Base-by-base conservation (phyloP, 1,284 basidiomycete species). In the Sparassis latifolia region DNA sequence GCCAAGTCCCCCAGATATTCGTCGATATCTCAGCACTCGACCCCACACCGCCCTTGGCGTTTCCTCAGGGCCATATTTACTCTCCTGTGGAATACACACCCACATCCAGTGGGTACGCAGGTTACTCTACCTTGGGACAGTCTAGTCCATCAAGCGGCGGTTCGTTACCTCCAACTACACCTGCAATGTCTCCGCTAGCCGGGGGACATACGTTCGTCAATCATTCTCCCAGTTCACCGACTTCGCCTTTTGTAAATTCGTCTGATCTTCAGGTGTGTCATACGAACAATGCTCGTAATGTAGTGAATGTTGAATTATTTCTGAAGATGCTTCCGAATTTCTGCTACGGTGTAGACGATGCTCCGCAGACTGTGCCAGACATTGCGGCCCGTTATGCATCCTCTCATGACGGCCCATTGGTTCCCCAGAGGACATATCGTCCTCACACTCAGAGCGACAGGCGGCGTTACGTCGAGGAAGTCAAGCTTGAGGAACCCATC, bases 391-490 rank as follows among this genome's bases (percentile, higher is more conserved):
- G 29, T 4, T 53, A 30, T 7, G 41, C 53, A 2, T 49, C 52
- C 43, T 58, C 62, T 4, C 42, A 43, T 29, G 52, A 48, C 28
- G 60, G 63, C 1, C 52, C 46, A 4, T 49, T 68, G 29, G 64
- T 89, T 9, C 84, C 82, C 4, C 86, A 89, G 64, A 67, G 58
- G 40, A 78, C 83, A 64, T 89, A 89, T 61, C 77, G 77, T 53
- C 86, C 86, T 1, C 81, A 84, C 58, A 89, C 86, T 4, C 80
- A 79, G 48, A 85, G 82, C 52, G 86, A 89, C 62, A 75, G 78
- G 33, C 77, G 80, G 37, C 80, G 85, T 33, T 89, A 89, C 56
- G 84, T 89, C 37, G 80, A 80, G 48, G 82, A 86, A 45, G 78
- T 82, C 35, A 59, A 72, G 1, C 69, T 89, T 33, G 79, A 82